Evolutionary conservation across 345 rosid genomes (phyloP).

Genomic region (Garcia nutans): DNA sequence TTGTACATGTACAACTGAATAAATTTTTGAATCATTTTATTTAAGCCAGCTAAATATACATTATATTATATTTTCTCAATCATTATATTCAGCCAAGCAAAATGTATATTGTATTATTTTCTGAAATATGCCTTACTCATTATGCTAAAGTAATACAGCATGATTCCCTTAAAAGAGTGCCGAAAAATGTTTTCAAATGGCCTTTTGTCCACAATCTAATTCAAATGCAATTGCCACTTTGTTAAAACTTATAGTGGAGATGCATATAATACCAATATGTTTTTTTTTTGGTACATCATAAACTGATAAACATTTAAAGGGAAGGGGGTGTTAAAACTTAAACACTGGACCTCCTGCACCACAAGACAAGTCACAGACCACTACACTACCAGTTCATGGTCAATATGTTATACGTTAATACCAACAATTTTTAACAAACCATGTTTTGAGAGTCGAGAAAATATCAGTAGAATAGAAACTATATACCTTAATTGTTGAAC

Average conservation of each 20-base stretch:
- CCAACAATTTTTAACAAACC: neutral
- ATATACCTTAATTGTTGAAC: neutral
- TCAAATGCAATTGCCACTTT: neutral
- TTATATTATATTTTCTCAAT: too few relatives aligned
- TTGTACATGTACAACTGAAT: neutral
- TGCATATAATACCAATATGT: neutral
- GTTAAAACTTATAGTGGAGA: neutral
- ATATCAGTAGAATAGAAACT: neutral
- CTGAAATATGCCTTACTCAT: neutral
- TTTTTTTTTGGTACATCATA: too few relatives aligned
- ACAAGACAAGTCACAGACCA: too few relatives aligned
- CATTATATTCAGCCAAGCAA: too few relatives aligned
- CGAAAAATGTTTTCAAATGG: neutral
- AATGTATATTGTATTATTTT: neutral
- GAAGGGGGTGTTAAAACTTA: too few relatives aligned
- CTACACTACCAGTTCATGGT: too few relatives aligned
- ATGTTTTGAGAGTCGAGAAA: neutral
- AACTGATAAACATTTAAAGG: too few relatives aligned
- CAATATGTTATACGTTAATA: too few relatives aligned
- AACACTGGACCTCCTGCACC: too few relatives aligned
- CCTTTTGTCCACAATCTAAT: neutral
- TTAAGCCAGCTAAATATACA: neutral
- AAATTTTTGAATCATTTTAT: neutral
- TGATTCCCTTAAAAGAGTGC: neutral
- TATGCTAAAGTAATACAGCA: neutral